These are phyloP conservation scores for Epichloe typhina DNA, from an alignment of 2,329 filamentous ascomycete species.

Conservation along the genomic window DNA sequence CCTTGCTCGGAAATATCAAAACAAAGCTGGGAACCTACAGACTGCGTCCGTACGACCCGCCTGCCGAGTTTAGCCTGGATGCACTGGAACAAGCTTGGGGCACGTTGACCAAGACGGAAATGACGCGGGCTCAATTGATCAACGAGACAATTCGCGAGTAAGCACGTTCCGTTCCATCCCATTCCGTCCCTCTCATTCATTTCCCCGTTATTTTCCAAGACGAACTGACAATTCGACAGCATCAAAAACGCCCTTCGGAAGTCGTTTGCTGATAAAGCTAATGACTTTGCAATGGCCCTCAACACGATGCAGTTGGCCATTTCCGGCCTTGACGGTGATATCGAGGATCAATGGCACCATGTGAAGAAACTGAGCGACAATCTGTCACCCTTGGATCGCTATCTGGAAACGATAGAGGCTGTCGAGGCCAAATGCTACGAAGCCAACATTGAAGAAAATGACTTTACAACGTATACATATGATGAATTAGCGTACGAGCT, in stretches of 20 bases:
- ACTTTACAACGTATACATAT: conserved; percentile 98
- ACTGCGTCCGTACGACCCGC: conserved; percentile 80
- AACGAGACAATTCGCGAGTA: conserved; percentile 96
- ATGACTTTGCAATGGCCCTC: conserved; percentile 89
- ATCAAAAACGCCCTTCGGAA: conserved; percentile 92
- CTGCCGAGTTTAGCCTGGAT: conserved; percentile 68
- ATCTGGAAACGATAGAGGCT: conserved; percentile 73
- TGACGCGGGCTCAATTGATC: conserved; percentile 80
- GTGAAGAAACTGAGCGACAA: conserved; percentile 76
- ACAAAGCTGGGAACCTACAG: conserved; percentile 95
- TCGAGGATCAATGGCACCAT: conserved; percentile 86
- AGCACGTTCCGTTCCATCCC: conserved; percentile 18
- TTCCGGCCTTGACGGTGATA: conserved; percentile 90
- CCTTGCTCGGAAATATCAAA: conserved; percentile 93
- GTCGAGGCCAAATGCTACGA: conserved; percentile 84
- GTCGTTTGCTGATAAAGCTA: conserved; percentile 94
- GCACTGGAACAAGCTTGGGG: conserved; percentile 75
- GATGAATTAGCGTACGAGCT: conserved; percentile 93
- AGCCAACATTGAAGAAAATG: conserved; percentile 98
- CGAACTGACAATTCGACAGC: conserved; percentile 28
- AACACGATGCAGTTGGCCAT: conserved; percentile 93
- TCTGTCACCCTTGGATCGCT: conserved; percentile 78
- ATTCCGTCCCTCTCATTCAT: neutral
- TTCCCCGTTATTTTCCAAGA: neutral
- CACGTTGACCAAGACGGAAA: conserved; percentile 67